Evolutionary conservation across 2,329 filamentous ascomycete genomes (phyloP).

Genomic region (Aspergillus pseudoterreus): DNA sequence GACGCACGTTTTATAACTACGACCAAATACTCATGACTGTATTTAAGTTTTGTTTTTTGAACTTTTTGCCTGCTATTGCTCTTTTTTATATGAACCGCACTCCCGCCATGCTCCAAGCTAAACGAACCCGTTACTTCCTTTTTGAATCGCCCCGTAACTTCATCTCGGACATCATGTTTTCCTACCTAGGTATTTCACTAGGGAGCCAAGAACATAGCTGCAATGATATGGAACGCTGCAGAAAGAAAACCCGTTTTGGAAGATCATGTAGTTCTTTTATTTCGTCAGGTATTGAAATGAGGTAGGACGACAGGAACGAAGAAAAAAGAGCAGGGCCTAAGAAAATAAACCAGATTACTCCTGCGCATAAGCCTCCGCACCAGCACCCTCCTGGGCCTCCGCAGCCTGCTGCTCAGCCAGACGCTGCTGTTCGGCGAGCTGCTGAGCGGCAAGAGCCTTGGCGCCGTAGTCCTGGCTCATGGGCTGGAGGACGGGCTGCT

Average conservation of each 20-base stretch:
- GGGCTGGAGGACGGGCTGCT: constrained; percentile 90
- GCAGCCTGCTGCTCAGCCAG: constrained; percentile 56
- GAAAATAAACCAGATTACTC: constrained; percentile 40
- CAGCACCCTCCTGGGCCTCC: constrained; percentile 43
- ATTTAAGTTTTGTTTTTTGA: background rate
- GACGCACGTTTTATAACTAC: too few species aligned
- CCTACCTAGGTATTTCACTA: constrained; percentile 13
- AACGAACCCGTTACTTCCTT: constrained; percentile 5
- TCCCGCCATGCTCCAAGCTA: background rate
- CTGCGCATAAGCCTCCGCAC: constrained; percentile 43
- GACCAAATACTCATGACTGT: background rate
- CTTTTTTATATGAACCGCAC: background rate
- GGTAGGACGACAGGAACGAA: constrained; percentile 28
- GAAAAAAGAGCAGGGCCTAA: constrained; percentile 26
- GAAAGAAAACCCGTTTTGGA: constrained; percentile 10
- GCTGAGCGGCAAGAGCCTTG: constrained; percentile 70
- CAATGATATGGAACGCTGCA: background rate
- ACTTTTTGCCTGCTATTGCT: constrained; percentile 1
- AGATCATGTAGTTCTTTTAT: constrained; percentile 34
- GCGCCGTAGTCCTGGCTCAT: constrained; percentile 98
- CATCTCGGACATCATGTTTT: constrained; percentile 10
- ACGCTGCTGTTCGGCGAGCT: constrained; percentile 53
- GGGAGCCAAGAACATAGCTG: constrained; percentile 3
- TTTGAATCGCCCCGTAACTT: constrained; percentile 6
- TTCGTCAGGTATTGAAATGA: constrained; percentile 33